Percentiles rank a stretch among this genome's conserved stretches.
Conservation (phyloP, 1,139 yeast genomes). For the Blastobotrys ciferrii region DNA sequence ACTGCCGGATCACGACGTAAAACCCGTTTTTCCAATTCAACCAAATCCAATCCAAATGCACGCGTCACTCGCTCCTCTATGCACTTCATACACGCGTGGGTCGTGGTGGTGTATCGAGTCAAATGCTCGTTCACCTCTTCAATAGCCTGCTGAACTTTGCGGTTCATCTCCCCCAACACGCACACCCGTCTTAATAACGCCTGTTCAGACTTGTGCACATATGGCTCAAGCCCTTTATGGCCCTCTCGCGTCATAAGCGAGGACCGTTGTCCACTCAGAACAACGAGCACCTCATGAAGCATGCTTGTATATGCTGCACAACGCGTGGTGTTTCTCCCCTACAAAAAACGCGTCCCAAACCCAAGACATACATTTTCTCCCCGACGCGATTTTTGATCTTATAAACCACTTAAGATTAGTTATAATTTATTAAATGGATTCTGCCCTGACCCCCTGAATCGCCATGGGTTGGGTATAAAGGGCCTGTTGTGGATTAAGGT, state of each 20-base stretch:
- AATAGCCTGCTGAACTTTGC: conserved; percentile 16
- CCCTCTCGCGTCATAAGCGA: conserved; percentile 18
- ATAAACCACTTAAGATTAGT: too few species aligned
- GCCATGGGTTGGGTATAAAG: too few species aligned
- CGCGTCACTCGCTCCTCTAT: conserved; percentile 19
- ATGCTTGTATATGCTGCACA: conserved; percentile 10
- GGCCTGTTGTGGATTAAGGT: too few species aligned
- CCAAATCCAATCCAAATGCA: conserved; percentile 21
- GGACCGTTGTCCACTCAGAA: conserved; percentile 29
- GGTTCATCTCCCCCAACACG: conserved; percentile 23
- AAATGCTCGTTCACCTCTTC: conserved; percentile 12
- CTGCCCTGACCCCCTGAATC: too few species aligned
- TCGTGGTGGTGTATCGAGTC: conserved; percentile 21
- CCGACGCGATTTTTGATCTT: neutral
- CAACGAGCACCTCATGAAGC: conserved; percentile 28
- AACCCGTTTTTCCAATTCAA: conserved; percentile 23
- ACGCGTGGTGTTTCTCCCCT: neutral
- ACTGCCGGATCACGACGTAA: conserved; percentile 24
- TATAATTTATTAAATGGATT: too few species aligned
- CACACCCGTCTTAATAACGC: conserved; percentile 23
- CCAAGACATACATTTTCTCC: neutral
- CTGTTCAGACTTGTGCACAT: conserved; percentile 23
- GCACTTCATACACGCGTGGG: conserved; percentile 25
- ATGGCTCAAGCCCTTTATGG: conserved; percentile 2
- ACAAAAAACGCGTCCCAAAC: neutral